These are phyloP conservation scores for Candida loeiensis DNA, from an alignment of 805 yeast species.

Conservation along the genomic window DNA sequence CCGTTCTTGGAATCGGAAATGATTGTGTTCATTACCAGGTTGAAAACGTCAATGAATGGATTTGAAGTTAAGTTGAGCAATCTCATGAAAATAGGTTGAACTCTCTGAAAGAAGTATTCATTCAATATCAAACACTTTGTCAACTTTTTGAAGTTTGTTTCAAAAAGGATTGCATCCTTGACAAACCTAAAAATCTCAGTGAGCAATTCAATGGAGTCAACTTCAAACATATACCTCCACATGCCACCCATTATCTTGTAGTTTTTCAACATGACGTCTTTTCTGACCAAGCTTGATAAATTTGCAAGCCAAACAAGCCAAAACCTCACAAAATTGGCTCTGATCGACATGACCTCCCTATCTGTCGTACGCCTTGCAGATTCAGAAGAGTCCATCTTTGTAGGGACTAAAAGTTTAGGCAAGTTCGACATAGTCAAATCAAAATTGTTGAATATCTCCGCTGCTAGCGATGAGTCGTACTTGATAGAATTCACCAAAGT, in stretches of 20 bases:
- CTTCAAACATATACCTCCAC: conserved; percentile 57
- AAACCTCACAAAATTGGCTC: conserved; percentile 59
- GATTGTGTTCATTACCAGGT: conserved; percentile 46
- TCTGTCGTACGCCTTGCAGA: conserved; percentile 34
- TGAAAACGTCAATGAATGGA: conserved; percentile 33
- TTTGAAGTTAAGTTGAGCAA: conserved; percentile 7
- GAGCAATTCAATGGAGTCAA: conserved; percentile 48
- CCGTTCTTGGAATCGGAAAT: conserved; percentile 51
- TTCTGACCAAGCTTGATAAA: conserved; percentile 56
- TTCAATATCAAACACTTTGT: conserved; percentile 74
- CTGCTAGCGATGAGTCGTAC: conserved; percentile 49
- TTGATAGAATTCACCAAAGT: conserved; percentile 51
- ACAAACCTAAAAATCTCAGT: conserved; percentile 44
- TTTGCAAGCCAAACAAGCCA: conserved; percentile 51
- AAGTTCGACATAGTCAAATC: conserved; percentile 63
- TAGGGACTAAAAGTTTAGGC: conserved; percentile 58
- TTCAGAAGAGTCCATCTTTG: conserved; percentile 35
- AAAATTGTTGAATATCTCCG: conserved; percentile 59
- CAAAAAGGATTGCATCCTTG: conserved; percentile 51
- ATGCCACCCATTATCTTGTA: conserved; percentile 58
- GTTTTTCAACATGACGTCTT: conserved; percentile 54
- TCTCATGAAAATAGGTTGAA: conserved; percentile 46
- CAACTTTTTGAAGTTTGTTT: conserved; percentile 56
- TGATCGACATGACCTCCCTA: conserved; percentile 40
- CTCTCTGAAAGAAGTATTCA: conserved; percentile 63